Evolutionary conservation across 2,329 filamentous ascomycete species (phyloP), one percentile per base, ranked within the genome.

Genomic region (Fusarium nygamai): DNA sequence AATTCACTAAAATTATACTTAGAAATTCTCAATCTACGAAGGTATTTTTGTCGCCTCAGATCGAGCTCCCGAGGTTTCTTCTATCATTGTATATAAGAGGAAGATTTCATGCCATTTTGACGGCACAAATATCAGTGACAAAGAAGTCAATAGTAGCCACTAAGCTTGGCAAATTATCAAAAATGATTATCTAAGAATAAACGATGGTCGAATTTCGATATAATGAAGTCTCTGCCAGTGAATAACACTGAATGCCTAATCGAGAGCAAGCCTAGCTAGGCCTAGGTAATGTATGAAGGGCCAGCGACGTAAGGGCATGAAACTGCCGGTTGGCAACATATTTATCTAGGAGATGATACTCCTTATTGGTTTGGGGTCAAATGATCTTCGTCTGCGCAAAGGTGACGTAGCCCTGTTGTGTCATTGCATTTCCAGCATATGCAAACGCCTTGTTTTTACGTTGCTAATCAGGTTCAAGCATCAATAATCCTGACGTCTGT

Each of bases 401-500:
- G 24, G 33, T 44, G 19, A 31, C 34, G 53, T 31, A 31, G 33
- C n/a, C 19, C 31, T 61, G 19, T 63, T 38, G 34, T 39, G 48
- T 43, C 50, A 38, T 61, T 36, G 50, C 50, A 27, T 20, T 34
- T 58, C 48, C 33, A 67, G 65, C 57, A 60, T 46, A 61, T 71
- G 60, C 47, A 50, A 62, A 58, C 20, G n/a, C 24, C 34, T 27
- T 31, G 50, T 41, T 16, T 14, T 64, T 53, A 22, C 9, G 33
- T 44, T 41, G 20, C 36, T 13, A 43, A 13, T 33, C 19, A 17
- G 33, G 31, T 27, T 60, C 43, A 79, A 43, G 61, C 65, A 47
- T 79, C 75, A 57, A 80, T 64, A 22, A 88, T 82, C 78, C 85
- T 87, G 31, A 86, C 85, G 76, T 93, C 89, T 50, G 92, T 85